Percentiles rank a stretch among this genome's conserved stretches.
Conservation (phyloP, 108 stramenopile genomes). For the Cyclotella cryptica region DNA sequence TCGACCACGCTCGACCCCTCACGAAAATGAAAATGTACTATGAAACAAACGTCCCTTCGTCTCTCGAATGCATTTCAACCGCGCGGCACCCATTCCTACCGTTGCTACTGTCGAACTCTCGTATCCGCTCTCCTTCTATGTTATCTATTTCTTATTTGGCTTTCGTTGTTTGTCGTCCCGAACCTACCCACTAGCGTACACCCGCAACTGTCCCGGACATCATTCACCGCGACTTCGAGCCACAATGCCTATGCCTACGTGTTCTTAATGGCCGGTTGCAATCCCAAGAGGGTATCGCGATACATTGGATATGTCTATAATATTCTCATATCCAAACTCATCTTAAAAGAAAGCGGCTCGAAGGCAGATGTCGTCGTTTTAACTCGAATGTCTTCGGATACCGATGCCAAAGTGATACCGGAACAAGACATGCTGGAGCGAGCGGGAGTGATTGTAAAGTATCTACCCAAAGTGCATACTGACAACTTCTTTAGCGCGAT, state of each 20-base stretch:
- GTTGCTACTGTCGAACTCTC: too few species aligned
- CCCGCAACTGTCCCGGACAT: too few species aligned
- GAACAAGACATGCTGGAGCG: slow-evolving; percentile 40
- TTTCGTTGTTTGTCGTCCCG: too few species aligned
- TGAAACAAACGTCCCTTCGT: too few species aligned
- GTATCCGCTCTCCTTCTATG: too few species aligned
- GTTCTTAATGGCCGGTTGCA: slow-evolving; percentile 53
- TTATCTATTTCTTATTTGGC: too few species aligned
- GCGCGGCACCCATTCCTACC: too few species aligned
- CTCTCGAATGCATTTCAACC: too few species aligned
- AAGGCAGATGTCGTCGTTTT: slow-evolving; percentile 51
- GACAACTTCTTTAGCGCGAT: slow-evolving; percentile 48
- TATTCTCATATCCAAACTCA: slow-evolving; percentile 46
- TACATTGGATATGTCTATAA: slow-evolving; percentile 56
- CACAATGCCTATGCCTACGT: slow-evolving; percentile 36
- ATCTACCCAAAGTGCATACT: slow-evolving; percentile 39
- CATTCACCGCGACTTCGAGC: too few species aligned
- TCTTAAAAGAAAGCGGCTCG: slow-evolving; percentile 46
- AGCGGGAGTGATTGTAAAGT: slow-evolving; percentile 38
- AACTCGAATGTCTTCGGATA: slow-evolving; percentile 46
- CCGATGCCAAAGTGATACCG: slow-evolving; percentile 36
- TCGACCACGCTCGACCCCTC: too few species aligned
- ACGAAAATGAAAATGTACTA: too few species aligned
- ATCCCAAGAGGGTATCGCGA: background rate
- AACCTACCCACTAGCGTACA: too few species aligned